These are phyloP conservation scores for Aegilops umbellulata DNA, from an alignment of 176 grass and related monocot genomes.

Conservation along the genomic window DNA sequence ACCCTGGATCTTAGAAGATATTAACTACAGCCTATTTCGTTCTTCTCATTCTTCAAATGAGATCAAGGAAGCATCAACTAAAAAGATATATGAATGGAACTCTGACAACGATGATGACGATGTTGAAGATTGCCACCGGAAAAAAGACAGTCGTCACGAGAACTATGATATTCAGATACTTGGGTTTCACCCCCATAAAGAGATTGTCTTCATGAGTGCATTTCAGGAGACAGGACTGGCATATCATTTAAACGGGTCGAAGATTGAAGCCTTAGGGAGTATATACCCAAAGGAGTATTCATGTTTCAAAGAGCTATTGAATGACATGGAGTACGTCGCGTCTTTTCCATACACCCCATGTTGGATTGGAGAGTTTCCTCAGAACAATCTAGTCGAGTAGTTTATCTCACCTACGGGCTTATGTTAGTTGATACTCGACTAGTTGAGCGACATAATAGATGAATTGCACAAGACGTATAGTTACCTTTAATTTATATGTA, in stretches of 20 bases:
- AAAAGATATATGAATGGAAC: not conserved
- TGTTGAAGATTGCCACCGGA: not conserved
- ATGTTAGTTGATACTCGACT: not conserved
- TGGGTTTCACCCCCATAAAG: not conserved
- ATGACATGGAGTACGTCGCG: not conserved
- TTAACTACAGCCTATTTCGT: no score
- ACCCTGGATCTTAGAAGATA: not conserved
- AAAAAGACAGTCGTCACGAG: not conserved
- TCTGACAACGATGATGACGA: not conserved
- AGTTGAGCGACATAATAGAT: not conserved
- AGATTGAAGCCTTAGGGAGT: not conserved
- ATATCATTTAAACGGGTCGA: not conserved
- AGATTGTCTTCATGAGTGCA: not conserved
- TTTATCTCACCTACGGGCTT: no score
- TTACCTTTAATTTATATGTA: no score
- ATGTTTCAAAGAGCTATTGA: not conserved
- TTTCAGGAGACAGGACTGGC: not conserved
- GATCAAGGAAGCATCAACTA: not conserved
- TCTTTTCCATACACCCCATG: not conserved
- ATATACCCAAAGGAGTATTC: not conserved
- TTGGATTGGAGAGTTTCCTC: not conserved
- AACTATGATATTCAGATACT: not conserved
- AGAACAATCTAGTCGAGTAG: no score
- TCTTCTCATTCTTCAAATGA: not conserved
- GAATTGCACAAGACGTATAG: no score